Evolutionary conservation across 768 basidiomycete species (phyloP).

Genomic region (Gelatoporia subvermispora): DNA sequence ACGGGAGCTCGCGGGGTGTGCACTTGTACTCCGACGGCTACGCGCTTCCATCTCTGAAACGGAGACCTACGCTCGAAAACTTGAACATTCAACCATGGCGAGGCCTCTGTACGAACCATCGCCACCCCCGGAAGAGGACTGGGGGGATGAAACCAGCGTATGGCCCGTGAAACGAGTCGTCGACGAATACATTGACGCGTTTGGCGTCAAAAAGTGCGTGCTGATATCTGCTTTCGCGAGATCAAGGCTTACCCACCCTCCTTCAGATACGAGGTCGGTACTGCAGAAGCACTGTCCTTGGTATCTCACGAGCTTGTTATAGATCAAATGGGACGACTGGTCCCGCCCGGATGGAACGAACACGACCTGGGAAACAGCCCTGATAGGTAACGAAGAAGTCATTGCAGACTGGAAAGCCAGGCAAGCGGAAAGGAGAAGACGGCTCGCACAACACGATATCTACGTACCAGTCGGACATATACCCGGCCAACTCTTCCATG

Average conservation of each 20-base stretch:
- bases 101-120: constrained; percentile 4
- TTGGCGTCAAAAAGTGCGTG: constrained; percentile 8
- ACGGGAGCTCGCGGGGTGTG: too few relatives aligned
- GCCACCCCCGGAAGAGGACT: constrained; percentile 13
- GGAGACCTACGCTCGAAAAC: too few relatives aligned
- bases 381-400: constrained; percentile 14
- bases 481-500: constrained; percentile 1
- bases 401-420: constrained; percentile 30
- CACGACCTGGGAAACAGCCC: constrained; percentile 44
- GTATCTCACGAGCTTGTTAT: neutral
- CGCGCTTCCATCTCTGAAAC: too few relatives aligned
- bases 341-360: constrained; percentile 45
- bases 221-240: neutral
- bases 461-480: neutral
- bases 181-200: constrained; percentile 12
- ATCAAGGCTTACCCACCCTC: neutral
- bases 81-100: neutral
- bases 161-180: constrained; percentile 14
- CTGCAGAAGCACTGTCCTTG: too few relatives aligned
- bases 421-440: constrained; percentile 30
- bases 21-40: too few relatives aligned
- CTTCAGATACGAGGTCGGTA: constrained; percentile 11
- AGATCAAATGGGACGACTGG: constrained; percentile 55
- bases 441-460: constrained; percentile 24
- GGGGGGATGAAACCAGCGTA: constrained; percentile 6